Conservation (phyloP, 805 yeast genomes). For the Candida awuae region DNA sequence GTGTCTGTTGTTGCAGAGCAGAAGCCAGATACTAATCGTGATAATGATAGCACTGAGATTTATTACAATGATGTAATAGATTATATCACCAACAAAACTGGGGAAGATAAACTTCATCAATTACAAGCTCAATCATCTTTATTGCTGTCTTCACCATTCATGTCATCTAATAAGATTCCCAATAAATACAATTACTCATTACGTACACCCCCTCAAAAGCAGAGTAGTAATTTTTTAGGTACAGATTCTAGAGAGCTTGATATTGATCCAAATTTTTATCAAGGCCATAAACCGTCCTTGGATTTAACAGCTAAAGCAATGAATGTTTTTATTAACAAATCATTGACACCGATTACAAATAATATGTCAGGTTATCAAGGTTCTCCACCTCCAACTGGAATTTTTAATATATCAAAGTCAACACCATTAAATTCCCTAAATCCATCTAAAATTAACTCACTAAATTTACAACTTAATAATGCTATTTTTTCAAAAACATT, state of each 20-base stretch:
- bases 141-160: neutral
- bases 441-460: slow-evolving; percentile 3
- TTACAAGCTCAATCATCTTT: too few relatives aligned
- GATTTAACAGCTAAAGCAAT: neutral
- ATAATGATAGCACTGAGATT: too few relatives aligned
- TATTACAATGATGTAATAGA: slow-evolving; percentile 7
- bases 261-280: slow-evolving; percentile 1
- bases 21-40: neutral
- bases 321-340: neutral
- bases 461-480: neutral
- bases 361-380: neutral
- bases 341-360: neutral
- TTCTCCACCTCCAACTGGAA: slow-evolving; percentile 9
- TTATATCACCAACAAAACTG: slow-evolving; percentile 2
- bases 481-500: neutral
- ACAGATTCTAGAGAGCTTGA: neutral
- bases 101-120: neutral
- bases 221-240: neutral
- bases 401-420: neutral
- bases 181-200: neutral
- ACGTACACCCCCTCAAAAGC: neutral
- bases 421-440: neutral
- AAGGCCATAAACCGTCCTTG: neutral
- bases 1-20: neutral
- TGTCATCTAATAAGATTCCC: slow-evolving; percentile 1